Base-by-base conservation (phyloP, 371 early-diverging fungal species). In the Mortierella sp. region DNA sequence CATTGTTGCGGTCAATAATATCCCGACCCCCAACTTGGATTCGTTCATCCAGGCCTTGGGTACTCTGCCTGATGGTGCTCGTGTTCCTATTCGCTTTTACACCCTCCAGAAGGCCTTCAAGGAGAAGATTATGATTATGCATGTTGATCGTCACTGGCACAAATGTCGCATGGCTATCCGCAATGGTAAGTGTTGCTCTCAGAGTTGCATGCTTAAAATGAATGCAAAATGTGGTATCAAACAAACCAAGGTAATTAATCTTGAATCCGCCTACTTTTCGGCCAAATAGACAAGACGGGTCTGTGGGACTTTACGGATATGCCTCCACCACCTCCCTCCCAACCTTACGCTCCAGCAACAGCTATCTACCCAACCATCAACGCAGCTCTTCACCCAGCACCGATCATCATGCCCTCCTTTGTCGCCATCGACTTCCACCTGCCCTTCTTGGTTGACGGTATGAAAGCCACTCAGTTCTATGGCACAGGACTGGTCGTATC, bases 401-500 rank as follows among this genome's bases (percentile, higher is more conserved):
- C 92, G 38, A 84, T 88, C 24, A 83, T 96, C 44, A 91, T 93
- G 92, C 93, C 93, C n/a, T 95, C 95, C 13, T 89, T 96, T 26
- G 95, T 95, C 1, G 89, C 91, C 8, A 85, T 96, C 19, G 94
- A 94, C 54, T 95, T 93, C 74, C 91, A 94, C 71, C 82, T 92
- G 24, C 96, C 96, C 2, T 94, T 92, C 81, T 83, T 94, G 65
- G 89, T 95, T 45, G 96, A 95, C 80, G 96, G 95, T 42, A 91
- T 94, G 91, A 91, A 91, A 74, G 90, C 79, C 45, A 92, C 93
- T 26, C 93, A 92, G 77, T 84, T 89, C 70, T 87, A 90, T 50
- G 98, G 97, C 9, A 92, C 96, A 0, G 98, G 98, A 1, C 82
- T 97, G 0, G 90, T 98, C 14, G 90, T 97, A 8, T 96, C 96